Conservation (phyloP, 139 green algal genomes). For the Ettlia oleoabundans region DNA sequence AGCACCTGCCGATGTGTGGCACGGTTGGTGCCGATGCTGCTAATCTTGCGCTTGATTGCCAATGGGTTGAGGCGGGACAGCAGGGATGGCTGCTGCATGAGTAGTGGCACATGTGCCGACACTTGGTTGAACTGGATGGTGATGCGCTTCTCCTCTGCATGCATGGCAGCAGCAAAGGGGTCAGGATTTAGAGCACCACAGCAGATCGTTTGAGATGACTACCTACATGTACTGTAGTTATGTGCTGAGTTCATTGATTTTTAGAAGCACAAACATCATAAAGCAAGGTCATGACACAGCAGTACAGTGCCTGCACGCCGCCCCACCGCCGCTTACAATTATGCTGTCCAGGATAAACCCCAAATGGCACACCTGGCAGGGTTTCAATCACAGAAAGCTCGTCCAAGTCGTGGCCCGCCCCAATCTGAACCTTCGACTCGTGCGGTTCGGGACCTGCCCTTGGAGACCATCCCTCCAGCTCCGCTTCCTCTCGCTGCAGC, state of each 20-base stretch:
- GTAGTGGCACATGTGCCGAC: conserved; percentile 8
- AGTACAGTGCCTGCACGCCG: too few relatives aligned
- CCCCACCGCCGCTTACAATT: too few relatives aligned
- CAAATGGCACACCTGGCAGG: conserved; percentile 15
- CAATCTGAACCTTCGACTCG: not conserved
- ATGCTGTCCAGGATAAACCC: too few relatives aligned
- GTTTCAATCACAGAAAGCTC: not conserved
- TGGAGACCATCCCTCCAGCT: not conserved
- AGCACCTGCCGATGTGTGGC: conserved; percentile 8
- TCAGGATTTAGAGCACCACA: not conserved
- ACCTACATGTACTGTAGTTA: too few relatives aligned
- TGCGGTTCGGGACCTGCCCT: too few relatives aligned
- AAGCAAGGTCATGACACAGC: too few relatives aligned
- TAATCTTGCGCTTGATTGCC: not conserved
- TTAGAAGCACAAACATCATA: too few relatives aligned
- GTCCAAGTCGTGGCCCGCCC: not conserved
- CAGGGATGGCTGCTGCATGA: not conserved
- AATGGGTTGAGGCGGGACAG: not conserved
- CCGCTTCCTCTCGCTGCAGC: not conserved
- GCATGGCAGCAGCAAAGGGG: not conserved
- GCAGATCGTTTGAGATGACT: not conserved
- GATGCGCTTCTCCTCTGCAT: conserved; percentile 10
- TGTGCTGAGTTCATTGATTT: too few relatives aligned
- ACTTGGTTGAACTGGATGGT: conserved; percentile 14
- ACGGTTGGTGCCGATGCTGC: not conserved